Base-by-base conservation (phyloP, 164 flowering plant species). In the Buxus sempervirens region DNA sequence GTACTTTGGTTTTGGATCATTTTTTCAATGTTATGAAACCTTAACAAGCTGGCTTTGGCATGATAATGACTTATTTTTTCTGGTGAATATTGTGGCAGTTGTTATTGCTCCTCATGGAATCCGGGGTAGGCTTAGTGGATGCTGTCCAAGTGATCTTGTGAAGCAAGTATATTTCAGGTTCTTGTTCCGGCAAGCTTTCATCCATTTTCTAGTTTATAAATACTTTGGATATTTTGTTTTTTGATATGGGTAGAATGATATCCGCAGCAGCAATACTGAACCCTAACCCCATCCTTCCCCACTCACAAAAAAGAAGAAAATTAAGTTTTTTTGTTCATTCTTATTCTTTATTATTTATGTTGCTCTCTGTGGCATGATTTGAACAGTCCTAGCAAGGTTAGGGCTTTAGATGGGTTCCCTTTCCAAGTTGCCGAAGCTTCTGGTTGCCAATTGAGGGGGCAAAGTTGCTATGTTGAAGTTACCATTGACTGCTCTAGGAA, bases 81-180 rank as follows among this genome's bases (percentile, higher is more conserved):
- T 36, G 4, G 36, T 59, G 49, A 69, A 32, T 45, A 9, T 69
- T 75, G 48, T 76, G 68, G 70, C 90, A 95, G 99, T 90, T 77
- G 77, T 95, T 66, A 89, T 89, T 79, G 82, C 97, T 72, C 98
- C 99, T 65, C 90, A 90, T 85, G 99, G 99, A 71, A 88, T 92
- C 87, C 85, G 90, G 64, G 99, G 99, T 60, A 83, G 80, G 74
- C 83, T 92, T 63, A 85, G 87, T 65, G 97, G 98, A 72, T 84
- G 84, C 75, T 90, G 96, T 80, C 90, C 98, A 22, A 81, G 84
- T 80, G 97, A 95, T 86, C 89, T 95, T 78, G 97, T 95, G 79
- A 88, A 89, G 77, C 93, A 90, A 79, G 86, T 89, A 18, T 92
- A 89, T 81, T 75, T 81, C 62, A 85, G 92, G 96, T 87, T 65